Percentiles rank a stretch among this genome's conserved stretches.
phyloP scores from a whole-genome alignment of 2,329 filamentous ascomycete genomes.

The Aspergillus quadricinctus region DNA sequence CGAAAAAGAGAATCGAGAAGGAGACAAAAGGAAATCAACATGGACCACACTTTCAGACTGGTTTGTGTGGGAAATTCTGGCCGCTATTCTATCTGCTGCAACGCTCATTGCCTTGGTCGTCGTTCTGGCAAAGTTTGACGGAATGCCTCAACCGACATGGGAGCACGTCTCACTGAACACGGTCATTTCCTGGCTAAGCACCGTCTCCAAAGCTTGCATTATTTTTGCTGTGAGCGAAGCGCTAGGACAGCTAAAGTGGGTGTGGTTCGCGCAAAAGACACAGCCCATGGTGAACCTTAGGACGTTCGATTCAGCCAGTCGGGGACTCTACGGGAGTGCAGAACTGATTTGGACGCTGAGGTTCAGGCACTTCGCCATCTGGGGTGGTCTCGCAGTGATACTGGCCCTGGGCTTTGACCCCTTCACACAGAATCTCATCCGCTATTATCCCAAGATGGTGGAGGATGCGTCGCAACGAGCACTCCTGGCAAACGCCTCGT shows the following conservation, averaged over 20 bases:
- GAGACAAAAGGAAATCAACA: not conserved
- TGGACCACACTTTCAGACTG: not conserved
- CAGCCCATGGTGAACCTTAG: constrained; percentile 6
- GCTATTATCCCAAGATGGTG: constrained; percentile 3
- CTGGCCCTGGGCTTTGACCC: constrained; percentile 12
- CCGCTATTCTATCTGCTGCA: not conserved
- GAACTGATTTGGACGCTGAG: constrained; percentile 9
- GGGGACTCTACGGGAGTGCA: constrained; percentile 8
- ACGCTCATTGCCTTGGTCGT: constrained; percentile 6
- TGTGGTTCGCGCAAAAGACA: constrained; percentile 10
- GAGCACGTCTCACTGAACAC: constrained; percentile 11
- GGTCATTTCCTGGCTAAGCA: constrained; percentile 14
- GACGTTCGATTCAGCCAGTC: constrained; percentile 12
- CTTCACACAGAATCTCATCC: constrained; percentile 14
- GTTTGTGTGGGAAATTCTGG: not conserved
- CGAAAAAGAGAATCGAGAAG: no score
- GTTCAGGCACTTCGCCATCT: constrained; percentile 12
- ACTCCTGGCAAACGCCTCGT: constrained; percentile 1
- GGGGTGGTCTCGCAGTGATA: constrained; percentile 6
- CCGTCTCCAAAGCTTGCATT: constrained; percentile 9
- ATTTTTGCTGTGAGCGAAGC: constrained; percentile 10
- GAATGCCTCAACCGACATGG: constrained; percentile 10
- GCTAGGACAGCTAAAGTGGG: constrained; percentile 15
- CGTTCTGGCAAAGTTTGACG: constrained; percentile 7
- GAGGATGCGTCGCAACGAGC: constrained; percentile 2